Evolutionary conservation across 176 grass and related monocot species (phyloP), one percentile per base, ranked within the genome.

Genomic region (Poa annua): DNA sequence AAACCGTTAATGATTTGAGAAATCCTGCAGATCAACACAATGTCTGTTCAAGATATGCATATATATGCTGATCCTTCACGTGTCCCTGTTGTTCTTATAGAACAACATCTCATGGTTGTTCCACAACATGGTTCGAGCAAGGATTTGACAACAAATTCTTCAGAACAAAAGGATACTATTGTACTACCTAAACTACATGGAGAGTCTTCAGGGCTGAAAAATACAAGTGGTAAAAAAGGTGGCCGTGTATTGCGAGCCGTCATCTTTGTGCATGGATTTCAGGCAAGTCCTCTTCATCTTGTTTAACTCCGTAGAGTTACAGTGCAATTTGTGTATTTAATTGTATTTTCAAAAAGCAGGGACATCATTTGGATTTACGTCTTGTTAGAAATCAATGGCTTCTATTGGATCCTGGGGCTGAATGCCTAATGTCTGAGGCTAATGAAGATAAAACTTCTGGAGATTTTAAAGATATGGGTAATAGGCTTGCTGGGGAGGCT

Each of bases 191-290:
- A 86, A 78, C 39, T 59, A 36, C 83, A 92, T 83, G 91, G 77
- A 81, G 87, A 91, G 42, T 71, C 76, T 78, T 74, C 56, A 11
- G 69, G 63, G 65, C 47, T 19, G 13, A 90, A 90, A 87, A 73
- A 79, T 85, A 66, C 75, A 45, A 66, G 64, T 81, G 77, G 85
- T 89, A 96, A 94, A 82, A 99, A 79, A 79, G 54, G 69, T 78
- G 86, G 84, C 39, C 91, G 93, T 54, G 41, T 95, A 71, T 80
- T 98, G 33, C 85, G 88, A 86, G 96, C 86, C 76, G 87, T 95
- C 80, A 65, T 98, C 54, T 98, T 98, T 90, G 96, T 98, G 75
- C 96, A 98, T 90, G 96, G 96, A 61, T 98, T 98, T 93, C 96
- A 98, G 96, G 96, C 71, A 91, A 75, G 82, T 76, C 65, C 38